phyloP scores from a whole-genome alignment of 371 early-diverging fungal species.

The Mortierella sp. region DNA sequence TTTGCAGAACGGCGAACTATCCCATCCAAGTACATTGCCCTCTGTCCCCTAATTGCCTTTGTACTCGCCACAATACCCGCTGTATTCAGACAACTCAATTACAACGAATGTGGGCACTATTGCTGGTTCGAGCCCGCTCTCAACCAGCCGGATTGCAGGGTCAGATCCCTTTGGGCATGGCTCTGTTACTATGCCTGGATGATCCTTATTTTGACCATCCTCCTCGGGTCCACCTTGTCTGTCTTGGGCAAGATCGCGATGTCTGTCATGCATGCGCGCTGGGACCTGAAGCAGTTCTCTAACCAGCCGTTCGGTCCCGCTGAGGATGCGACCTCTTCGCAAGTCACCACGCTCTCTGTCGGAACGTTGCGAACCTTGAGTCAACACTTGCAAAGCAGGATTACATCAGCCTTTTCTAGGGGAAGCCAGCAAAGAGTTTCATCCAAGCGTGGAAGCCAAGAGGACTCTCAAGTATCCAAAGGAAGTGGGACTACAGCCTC shows the following conservation, averaged over 20 bases:
- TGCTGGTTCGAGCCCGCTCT: constrained; percentile 36
- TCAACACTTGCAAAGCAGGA: background rate
- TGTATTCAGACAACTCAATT: constrained; percentile 17
- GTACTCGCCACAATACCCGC: constrained; percentile 38
- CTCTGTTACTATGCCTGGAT: constrained; percentile 42
- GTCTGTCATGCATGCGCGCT: constrained; percentile 13
- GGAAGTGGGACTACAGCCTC: too few relatives aligned
- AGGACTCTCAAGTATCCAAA: background rate
- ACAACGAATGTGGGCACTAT: constrained; percentile 37
- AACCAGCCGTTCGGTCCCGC: constrained; percentile 11
- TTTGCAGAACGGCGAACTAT: constrained; percentile 29
- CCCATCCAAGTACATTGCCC: constrained; percentile 26
- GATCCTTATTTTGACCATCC: constrained; percentile 30
- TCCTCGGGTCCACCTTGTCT: constrained; percentile 39
- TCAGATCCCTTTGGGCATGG: constrained; percentile 42
- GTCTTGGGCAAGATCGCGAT: constrained; percentile 32
- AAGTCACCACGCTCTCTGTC: too few relatives aligned
- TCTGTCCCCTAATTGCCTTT: constrained; percentile 35
- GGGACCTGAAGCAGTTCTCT: constrained; percentile 26
- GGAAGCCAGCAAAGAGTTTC: background rate
- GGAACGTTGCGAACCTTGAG: constrained; percentile 13
- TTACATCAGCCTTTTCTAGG: constrained; percentile 7
- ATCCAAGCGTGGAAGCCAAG: too few relatives aligned
- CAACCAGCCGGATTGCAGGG: constrained; percentile 19
- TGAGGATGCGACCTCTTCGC: too few relatives aligned